Evolutionary conservation across 2,329 filamentous ascomycete genomes (phyloP).

Genomic region (Trichoderma koningii): DNA sequence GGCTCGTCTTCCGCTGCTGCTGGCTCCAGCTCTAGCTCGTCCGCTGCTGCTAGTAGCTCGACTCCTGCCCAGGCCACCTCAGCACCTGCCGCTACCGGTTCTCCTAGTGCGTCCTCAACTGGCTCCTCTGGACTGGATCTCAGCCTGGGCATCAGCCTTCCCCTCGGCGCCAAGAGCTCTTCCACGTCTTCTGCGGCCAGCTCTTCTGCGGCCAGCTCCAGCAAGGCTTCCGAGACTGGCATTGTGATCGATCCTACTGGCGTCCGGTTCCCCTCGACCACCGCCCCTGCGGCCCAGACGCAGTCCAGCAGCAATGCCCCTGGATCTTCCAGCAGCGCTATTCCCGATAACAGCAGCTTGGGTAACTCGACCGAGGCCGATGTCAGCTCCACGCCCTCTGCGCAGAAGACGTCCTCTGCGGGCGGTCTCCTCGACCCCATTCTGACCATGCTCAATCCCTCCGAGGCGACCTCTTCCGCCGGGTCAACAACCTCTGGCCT

Average conservation of each 20-base stretch:
- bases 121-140: not conserved
- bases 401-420: not conserved
- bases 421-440: conserved; percentile 34
- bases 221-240: conserved; percentile 23
- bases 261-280: conserved; percentile 29
- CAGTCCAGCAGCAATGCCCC: not conserved
- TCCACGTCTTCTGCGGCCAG: not conserved
- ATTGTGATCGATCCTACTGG: conserved; percentile 38
- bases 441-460: conserved; percentile 30
- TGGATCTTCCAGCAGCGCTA: not conserved
- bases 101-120: not conserved
- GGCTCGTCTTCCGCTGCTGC: not conserved
- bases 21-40: not conserved
- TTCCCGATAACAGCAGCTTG: not conserved
- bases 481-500: conserved; percentile 21
- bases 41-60: not conserved
- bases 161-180: not conserved
- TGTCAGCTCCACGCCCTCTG: not conserved
- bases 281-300: conserved; percentile 3
- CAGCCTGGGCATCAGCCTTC: not conserved
- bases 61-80: not conserved
- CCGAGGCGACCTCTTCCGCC: conserved; percentile 19
- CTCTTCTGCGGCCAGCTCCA: not conserved
- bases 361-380: not conserved
- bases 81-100: not conserved